Base-by-base conservation (phyloP, 345 rosid species). In the Salix suchowensis region DNA sequence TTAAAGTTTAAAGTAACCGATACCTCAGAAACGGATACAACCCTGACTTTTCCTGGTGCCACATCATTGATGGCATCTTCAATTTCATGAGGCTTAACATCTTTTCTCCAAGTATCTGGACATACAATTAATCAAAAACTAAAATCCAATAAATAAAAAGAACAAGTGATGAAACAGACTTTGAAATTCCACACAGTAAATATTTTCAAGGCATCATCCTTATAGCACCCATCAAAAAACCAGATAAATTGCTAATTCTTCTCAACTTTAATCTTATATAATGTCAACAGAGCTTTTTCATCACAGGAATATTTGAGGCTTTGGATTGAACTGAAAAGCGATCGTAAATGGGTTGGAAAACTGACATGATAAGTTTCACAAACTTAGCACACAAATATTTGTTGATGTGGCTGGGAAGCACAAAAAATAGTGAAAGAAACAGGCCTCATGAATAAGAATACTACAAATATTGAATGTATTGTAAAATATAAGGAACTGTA, bases 81-180 rank as follows among this genome's bases (percentile, higher is more conserved):
- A 79, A 96, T 83, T 2, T 88, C 92, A 67, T 32, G 70, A 69
- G 89, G 86, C 70, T 82, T 85, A 61, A 92, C 81, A 83, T 93
- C 94, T 81, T 87, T 88, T 80, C 89, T 92, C 99, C 98, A 96
- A 28, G 97, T 96, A 88, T 96, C 97, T 95, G 78, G 80, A 75
- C 55, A 76, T 65, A 72, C 16, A 50, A 75, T 32, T 71, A 30
- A 23, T n/a, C 55, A 46, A 24, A 62, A 69, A 79, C 16, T 73
- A 44, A 70, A 10, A 72, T 23, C 67, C 48, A 75, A 39, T 13
- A 24, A 26, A 74, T 34, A 26, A 72, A 55, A 4, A 28, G 24
- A 4, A 3, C 54, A 23, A 21, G 55, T 44, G 34, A 15, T n/a
- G 39, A 16, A 13, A 37, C 24, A 65, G 55, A 50, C 55, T 50